phyloP scores from a whole-genome alignment of 2,329 filamentous ascomycete genomes.

The Fusarium torulosum region DNA sequence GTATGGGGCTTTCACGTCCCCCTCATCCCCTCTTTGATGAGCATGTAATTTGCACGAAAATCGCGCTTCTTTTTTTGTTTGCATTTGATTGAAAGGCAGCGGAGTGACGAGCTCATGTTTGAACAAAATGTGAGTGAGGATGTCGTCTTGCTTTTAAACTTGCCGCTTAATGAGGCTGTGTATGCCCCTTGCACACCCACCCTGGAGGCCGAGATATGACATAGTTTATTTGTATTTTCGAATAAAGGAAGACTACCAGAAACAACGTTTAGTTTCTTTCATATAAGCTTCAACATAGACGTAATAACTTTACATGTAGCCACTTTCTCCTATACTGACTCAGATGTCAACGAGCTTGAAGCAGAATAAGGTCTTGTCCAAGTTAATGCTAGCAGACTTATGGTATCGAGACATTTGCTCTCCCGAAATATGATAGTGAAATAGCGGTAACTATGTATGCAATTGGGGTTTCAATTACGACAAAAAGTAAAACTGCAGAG shows the following conservation, averaged over 20 bases:
- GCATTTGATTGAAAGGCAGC: not conserved
- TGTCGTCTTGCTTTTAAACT: constrained; percentile 17
- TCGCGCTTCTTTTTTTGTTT: not conserved
- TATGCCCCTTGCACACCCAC: constrained; percentile 13
- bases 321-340: too few species aligned
- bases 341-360: too few species aligned
- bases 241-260: not conserved
- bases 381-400: too few species aligned
- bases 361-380: too few species aligned
- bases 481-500: too few species aligned
- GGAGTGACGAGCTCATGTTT: not conserved
- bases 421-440: too few species aligned
- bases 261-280: not conserved
- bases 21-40: constrained; percentile 21
- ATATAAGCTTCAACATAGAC: not conserved
- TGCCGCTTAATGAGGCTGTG: constrained; percentile 25
- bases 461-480: too few species aligned
- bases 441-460: too few species aligned
- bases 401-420: too few species aligned
- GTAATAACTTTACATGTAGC: not conserved
- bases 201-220: not conserved
- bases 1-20: constrained; percentile 21
- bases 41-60: constrained; percentile 13
- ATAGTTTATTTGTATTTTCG: not conserved
- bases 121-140: not conserved